Percentiles rank a stretch among this genome's conserved stretches.
Conservation (phyloP, 257 asterid genomes). For the Rauvolfia tetraphylla region DNA sequence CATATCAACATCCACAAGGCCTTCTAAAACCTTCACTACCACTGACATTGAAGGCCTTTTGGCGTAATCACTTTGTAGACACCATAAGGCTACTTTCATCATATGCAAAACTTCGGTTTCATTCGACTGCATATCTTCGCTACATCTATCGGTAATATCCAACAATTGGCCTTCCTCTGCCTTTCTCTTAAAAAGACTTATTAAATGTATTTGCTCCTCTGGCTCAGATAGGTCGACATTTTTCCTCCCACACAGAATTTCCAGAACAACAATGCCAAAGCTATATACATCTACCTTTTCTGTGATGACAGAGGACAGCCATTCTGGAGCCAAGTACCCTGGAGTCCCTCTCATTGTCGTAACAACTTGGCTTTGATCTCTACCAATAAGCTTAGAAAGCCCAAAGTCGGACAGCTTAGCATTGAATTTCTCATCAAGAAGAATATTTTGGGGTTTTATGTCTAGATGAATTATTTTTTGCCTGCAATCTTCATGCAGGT, state of each 20-base stretch:
- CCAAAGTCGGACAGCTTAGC: constrained; percentile 37
- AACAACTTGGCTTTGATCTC: constrained; percentile 25
- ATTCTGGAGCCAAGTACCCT: constrained; percentile 30
- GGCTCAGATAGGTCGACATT: constrained; percentile 17
- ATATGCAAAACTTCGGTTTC: constrained; percentile 15
- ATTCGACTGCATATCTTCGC: constrained; percentile 21
- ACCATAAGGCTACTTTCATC: constrained; percentile 26
- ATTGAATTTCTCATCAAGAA: constrained; percentile 22
- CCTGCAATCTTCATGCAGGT: constrained; percentile 32
- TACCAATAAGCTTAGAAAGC: constrained; percentile 29
- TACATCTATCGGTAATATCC: constrained; percentile 23
- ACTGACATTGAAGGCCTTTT: constrained; percentile 17
- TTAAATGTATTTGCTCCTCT: constrained; percentile 15
- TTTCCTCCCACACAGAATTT: constrained; percentile 24
- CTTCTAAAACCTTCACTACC: constrained; percentile 16
- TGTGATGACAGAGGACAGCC: constrained; percentile 23
- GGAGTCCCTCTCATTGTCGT: constrained; percentile 34
- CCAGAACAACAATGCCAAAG: constrained; percentile 29
- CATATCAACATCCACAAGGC: constrained; percentile 10
- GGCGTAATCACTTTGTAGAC: constrained; percentile 23
- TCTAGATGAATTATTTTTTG: constrained; percentile 30
- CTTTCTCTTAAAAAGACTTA: constrained; percentile 23
- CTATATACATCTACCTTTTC: constrained; percentile 30
- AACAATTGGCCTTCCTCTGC: constrained; percentile 22
- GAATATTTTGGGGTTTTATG: constrained; percentile 31